These are phyloP conservation scores for Orbilia oligospora DNA, from an alignment of 2,329 filamentous ascomycete genomes.

Conservation along the genomic window DNA sequence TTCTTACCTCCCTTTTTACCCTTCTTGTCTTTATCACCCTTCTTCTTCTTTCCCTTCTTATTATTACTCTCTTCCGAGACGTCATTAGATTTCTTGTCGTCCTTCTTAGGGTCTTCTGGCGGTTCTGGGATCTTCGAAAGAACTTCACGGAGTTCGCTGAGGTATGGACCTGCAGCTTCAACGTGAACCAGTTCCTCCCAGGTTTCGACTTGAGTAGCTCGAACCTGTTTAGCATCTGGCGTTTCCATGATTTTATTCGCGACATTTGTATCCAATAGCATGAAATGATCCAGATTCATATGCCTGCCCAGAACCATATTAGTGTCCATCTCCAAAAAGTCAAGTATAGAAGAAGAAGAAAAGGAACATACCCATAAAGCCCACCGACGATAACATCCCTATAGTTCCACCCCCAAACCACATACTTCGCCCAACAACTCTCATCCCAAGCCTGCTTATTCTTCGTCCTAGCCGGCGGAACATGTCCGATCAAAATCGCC, in stretches of 20 bases:
- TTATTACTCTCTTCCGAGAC: neutral
- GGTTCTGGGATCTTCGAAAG: conserved; percentile 54
- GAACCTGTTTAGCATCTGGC: conserved; percentile 38
- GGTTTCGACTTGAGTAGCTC: conserved; percentile 27
- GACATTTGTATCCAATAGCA: conserved; percentile 84
- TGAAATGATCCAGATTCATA: conserved; percentile 99
- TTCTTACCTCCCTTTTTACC: conserved; percentile 67
- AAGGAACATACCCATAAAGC: conserved; percentile 73
- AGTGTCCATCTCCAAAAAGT: neutral
- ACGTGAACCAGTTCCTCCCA: conserved; percentile 47
- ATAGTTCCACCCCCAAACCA: conserved; percentile 89
- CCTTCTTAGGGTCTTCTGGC: conserved; percentile 35
- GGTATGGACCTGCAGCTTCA: conserved; percentile 44
- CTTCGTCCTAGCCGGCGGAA: conserved; percentile 87
- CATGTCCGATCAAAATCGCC: conserved; percentile 92
- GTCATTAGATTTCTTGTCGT: neutral
- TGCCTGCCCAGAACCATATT: conserved; percentile 69
- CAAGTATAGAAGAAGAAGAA: neutral
- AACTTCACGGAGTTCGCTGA: conserved; percentile 55
- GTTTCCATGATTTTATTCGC: conserved; percentile 61
- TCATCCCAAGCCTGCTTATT: conserved; percentile 94
- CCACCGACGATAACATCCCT: conserved; percentile 86
- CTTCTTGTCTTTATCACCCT: conserved; percentile 64
- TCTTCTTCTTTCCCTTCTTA: conserved; percentile 38
- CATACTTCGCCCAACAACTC: conserved; percentile 96